A percentile compares a stretch with the other conserved stretches of the same genome.
Conservation (phyloP, 2,329 filamentous ascomycete species). For the Talaromyces verruculosus region DNA sequence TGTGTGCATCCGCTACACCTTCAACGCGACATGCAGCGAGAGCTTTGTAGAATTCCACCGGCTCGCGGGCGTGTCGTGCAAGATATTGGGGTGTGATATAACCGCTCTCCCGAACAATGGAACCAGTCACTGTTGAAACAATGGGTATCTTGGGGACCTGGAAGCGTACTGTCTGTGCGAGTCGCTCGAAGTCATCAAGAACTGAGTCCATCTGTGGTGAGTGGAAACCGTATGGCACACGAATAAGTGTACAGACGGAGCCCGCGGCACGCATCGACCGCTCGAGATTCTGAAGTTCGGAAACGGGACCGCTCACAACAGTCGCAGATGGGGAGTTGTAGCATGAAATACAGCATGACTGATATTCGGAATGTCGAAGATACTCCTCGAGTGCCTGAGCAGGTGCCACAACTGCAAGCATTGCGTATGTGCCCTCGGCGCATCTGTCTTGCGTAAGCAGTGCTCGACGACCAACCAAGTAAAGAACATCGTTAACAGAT, state of each 20-base stretch:
- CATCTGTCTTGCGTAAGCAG: constrained; percentile 26
- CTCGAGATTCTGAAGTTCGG: constrained; percentile 37
- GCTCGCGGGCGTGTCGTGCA: background rate
- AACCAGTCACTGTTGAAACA: background rate
- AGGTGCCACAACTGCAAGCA: constrained; percentile 8
- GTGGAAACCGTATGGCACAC: constrained; percentile 50
- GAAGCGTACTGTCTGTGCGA: background rate
- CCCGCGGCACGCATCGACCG: constrained; percentile 33
- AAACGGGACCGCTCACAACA: constrained; percentile 42
- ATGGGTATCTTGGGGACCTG: background rate
- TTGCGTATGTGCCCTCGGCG: background rate
- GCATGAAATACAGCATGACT: constrained; percentile 27
- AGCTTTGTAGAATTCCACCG: background rate
- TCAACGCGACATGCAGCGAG: background rate
- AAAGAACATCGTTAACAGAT: constrained; percentile 31
- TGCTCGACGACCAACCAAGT: constrained; percentile 33
- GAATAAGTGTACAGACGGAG: constrained; percentile 42
- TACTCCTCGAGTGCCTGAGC: background rate
- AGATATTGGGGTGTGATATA: background rate
- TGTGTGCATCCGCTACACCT: background rate
- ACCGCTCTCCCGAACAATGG: background rate
- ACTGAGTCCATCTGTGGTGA: constrained; percentile 49
- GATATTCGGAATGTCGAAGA: constrained; percentile 24
- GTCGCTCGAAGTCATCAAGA: constrained; percentile 36
- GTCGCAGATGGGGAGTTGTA: constrained; percentile 45